These are phyloP conservation scores for Stemphylium vesicarium DNA, from an alignment of 2,329 filamentous ascomycete species.

Conservation along the genomic window DNA sequence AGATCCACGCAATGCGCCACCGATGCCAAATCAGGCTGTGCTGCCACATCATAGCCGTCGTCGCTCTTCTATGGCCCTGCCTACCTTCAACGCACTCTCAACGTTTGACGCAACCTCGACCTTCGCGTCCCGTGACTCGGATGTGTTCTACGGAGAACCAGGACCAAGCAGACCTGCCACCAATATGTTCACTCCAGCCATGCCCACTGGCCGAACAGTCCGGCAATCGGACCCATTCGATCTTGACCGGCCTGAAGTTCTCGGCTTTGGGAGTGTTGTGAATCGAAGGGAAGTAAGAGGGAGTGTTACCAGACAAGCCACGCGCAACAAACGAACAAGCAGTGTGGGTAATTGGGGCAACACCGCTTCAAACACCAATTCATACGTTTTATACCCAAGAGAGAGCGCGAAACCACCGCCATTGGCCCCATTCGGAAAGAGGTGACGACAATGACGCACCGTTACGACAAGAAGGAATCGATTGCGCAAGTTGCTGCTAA, in stretches of 20 bases:
- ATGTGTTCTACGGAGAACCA: constrained; percentile 43
- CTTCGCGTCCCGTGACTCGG: constrained; percentile 34
- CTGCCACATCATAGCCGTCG: constrained; percentile 27
- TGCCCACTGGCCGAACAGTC: constrained; percentile 30
- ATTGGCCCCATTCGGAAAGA: constrained; percentile 24
- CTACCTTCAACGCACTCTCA: constrained; percentile 9
- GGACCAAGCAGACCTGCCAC: constrained; percentile 43
- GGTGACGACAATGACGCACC: constrained; percentile 20
- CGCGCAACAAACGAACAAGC: constrained; percentile 35
- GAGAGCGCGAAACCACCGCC: constrained; percentile 24
- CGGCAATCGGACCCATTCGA: constrained; percentile 51
- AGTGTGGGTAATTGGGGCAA: constrained; percentile 40
- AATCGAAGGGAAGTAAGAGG: constrained; percentile 35
- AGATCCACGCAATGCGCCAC: constrained; percentile 33
- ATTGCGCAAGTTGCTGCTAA: not conserved
- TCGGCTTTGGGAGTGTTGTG: constrained; percentile 41
- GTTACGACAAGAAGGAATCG: not conserved
- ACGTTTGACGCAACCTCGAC: constrained; percentile 33
- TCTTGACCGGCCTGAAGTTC: constrained; percentile 49
- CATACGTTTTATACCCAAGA: constrained; percentile 28
- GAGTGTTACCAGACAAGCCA: constrained; percentile 38
- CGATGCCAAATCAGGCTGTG: constrained; percentile 32
- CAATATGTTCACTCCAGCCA: constrained; percentile 28
- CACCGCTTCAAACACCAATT: not conserved
- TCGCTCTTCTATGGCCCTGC: constrained; percentile 33